phyloP scores from a whole-genome alignment of 2,329 filamentous ascomycete genomes.

The Exophiala aquamarina region DNA sequence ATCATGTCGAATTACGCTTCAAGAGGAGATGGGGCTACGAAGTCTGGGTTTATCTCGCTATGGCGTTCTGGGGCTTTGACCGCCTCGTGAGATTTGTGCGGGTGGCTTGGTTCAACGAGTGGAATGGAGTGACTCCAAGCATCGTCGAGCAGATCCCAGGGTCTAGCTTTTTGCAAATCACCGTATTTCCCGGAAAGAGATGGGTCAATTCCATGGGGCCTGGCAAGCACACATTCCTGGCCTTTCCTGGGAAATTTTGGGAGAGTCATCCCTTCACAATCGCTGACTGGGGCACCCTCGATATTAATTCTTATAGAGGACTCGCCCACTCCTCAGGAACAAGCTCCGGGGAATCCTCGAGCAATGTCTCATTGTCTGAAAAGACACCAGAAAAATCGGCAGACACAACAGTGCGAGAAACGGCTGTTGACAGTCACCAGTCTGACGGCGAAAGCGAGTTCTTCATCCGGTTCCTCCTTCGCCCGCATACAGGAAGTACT shows the following conservation, averaged over 20 bases:
- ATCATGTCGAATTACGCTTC: slow-evolving; percentile 42
- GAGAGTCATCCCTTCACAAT: slow-evolving; percentile 22
- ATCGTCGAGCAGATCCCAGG: slow-evolving; percentile 45
- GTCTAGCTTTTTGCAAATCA: slow-evolving; percentile 22
- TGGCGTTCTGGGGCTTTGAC: slow-evolving; percentile 50
- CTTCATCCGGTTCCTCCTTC: slow-evolving; percentile 12
- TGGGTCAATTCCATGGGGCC: slow-evolving; percentile 28
- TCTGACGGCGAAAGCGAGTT: background rate
- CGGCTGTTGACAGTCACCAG: background rate
- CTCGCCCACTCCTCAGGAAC: too few species aligned
- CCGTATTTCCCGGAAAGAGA: slow-evolving; percentile 17
- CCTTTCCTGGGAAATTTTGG: slow-evolving; percentile 19
- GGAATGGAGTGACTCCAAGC: slow-evolving; percentile 37
- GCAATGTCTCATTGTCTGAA: background rate
- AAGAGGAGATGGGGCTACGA: slow-evolving; percentile 47
- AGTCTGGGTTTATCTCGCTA: slow-evolving; percentile 46
- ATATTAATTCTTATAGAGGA: background rate
- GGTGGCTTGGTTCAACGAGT: slow-evolving; percentile 39
- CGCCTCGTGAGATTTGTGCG: slow-evolving; percentile 42
- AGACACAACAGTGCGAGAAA: background rate
- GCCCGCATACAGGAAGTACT: slow-evolving; percentile 9
- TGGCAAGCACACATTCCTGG: slow-evolving; percentile 15
- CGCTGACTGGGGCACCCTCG: slow-evolving; percentile 12
- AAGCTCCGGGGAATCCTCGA: background rate
- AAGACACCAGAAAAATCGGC: background rate